Conservation (phyloP, 1,284 basidiomycete species). For the Puccinia hordei region DNA sequence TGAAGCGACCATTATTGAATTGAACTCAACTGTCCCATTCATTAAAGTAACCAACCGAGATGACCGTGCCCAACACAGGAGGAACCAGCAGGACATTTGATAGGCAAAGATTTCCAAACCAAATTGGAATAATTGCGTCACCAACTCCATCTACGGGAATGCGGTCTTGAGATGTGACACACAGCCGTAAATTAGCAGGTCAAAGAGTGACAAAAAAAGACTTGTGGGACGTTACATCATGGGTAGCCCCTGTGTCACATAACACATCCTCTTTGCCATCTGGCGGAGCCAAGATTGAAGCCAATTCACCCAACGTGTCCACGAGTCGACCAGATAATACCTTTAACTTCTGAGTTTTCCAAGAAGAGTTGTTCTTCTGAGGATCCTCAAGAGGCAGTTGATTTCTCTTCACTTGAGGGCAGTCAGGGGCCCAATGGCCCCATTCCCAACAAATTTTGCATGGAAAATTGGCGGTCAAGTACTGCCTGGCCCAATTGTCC, state of each 20-base stretch:
- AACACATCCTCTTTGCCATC: not conserved
- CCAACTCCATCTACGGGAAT: slow-evolving; percentile 7
- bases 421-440: slow-evolving; percentile 7
- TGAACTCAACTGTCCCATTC: not conserved
- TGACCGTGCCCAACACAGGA: not conserved
- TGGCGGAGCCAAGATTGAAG: not conserved
- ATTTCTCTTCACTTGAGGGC: not conserved
- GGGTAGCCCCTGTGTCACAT: not conserved
- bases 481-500: not conserved
- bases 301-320: not conserved
- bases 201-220: not conserved
- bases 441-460: not conserved
- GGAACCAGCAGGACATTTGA: not conserved
- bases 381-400: not conserved
- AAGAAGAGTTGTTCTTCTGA: not conserved
- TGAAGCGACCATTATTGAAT: not conserved
- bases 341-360: not conserved
- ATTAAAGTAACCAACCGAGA: not conserved
- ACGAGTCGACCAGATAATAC: not conserved
- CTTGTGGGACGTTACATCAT: not conserved
- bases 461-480: not conserved
- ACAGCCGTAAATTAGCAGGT: not conserved
- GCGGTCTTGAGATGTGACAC: not conserved
- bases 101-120: not conserved
- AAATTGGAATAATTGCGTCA: not conserved